These are phyloP conservation scores for Parasitella parasitica DNA, from an alignment of 371 early-diverging fungal species.

Conservation along the genomic window DNA sequence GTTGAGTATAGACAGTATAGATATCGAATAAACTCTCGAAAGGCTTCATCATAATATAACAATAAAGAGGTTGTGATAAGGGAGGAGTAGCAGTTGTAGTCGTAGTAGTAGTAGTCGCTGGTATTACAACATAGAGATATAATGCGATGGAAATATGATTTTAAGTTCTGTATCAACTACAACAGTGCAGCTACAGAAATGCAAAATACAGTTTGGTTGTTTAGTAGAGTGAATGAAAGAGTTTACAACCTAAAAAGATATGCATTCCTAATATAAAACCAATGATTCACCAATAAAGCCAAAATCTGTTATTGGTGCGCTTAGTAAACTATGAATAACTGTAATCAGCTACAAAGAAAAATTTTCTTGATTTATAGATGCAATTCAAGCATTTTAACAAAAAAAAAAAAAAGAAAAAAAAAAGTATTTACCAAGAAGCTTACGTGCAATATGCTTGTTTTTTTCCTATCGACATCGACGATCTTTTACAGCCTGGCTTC, in stretches of 20 bases:
- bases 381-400: too few species aligned
- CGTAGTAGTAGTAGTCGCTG: not conserved
- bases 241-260: not conserved
- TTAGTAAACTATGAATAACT: conserved; percentile 1
- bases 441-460: too few species aligned
- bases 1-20: conserved; percentile 55
- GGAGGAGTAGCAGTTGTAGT: not conserved
- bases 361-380: not conserved
- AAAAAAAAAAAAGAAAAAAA: too few species aligned
- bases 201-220: not conserved
- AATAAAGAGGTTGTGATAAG: not conserved
- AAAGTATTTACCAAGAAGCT: too few species aligned
- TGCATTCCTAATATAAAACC: not conserved
- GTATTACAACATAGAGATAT: not conserved
- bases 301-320: not conserved
- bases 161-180: not conserved
- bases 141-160: not conserved
- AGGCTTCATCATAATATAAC: not conserved
- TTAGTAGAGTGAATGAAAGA: not conserved
- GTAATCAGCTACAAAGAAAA: not conserved
- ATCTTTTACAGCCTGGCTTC: too few species aligned
- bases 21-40: conserved; percentile 12
- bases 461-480: too few species aligned
- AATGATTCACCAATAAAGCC: not conserved
- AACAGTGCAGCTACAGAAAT: not conserved